Evolutionary conservation across 2,329 filamentous ascomycete genomes (phyloP).

Genomic region (Sporothrix curviconia): DNA sequence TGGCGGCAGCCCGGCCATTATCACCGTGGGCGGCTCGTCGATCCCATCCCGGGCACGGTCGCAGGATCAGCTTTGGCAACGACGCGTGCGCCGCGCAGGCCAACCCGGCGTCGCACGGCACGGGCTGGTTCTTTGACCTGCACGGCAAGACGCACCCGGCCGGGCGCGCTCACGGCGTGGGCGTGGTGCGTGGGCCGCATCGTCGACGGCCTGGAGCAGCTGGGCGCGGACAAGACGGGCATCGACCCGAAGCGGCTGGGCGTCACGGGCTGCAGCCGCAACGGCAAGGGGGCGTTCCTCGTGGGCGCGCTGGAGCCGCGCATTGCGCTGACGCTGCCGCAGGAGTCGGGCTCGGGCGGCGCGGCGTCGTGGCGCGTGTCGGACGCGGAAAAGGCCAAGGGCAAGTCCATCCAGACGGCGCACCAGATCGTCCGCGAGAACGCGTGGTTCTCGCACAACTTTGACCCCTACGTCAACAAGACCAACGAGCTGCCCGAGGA

Average conservation of each 20-base stretch:
- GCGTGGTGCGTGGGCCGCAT: constrained; percentile 56
- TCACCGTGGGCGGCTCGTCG: constrained; percentile 49
- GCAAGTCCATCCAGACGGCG: constrained; percentile 55
- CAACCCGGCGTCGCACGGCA: constrained; percentile 33
- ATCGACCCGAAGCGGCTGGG: constrained; percentile 47
- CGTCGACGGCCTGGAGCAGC: constrained; percentile 52
- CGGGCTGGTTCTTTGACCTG: constrained; percentile 48
- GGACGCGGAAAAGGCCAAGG: constrained; percentile 41
- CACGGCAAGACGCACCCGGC: constrained; percentile 49
- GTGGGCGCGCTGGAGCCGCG: constrained; percentile 54
- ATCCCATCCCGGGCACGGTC: constrained; percentile 47
- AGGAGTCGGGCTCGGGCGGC: constrained; percentile 56
- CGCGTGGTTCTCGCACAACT: constrained; percentile 54
- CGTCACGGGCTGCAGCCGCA: constrained; percentile 57
- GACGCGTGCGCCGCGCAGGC: constrained; percentile 41
- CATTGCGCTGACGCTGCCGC: constrained; percentile 54
- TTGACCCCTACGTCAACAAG: constrained; percentile 45
- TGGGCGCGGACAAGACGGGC: constrained; percentile 33
- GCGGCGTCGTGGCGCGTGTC: constrained; percentile 55
- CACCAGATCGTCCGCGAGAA: constrained; percentile 39
- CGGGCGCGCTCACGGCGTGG: constrained; percentile 56
- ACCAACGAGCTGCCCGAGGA: constrained; percentile 45
- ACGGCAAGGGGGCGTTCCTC: constrained; percentile 59
- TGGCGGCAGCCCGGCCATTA: too few relatives aligned
- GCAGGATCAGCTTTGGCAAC: constrained; percentile 53